A percentile compares a stretch with the other conserved stretches of the same genome.
phyloP scores from a whole-genome alignment of 768 basidiomycete genomes.

The Boletus rubescentipes region DNA sequence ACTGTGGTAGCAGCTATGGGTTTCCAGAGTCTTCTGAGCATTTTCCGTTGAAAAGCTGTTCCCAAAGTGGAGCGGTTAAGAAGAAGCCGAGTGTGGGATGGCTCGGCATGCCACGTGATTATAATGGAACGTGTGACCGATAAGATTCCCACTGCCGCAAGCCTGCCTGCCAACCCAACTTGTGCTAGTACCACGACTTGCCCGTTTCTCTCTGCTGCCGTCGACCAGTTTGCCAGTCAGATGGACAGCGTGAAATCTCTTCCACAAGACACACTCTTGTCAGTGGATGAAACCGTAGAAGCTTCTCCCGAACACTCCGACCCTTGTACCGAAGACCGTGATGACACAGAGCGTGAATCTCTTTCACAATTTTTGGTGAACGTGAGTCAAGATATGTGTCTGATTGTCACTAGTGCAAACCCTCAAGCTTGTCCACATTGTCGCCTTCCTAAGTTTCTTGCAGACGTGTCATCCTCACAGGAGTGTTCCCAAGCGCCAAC shows the following conservation, averaged over 20 bases:
- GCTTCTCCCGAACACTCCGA: not conserved
- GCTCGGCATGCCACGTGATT: slow-evolving; percentile 19
- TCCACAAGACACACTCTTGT: slow-evolving; percentile 6
- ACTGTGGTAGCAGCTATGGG: slow-evolving; percentile 57
- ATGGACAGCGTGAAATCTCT: slow-evolving; percentile 17
- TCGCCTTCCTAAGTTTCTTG: slow-evolving; percentile 22
- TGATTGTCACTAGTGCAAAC: slow-evolving; percentile 25
- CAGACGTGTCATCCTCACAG: slow-evolving; percentile 5
- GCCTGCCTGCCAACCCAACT: slow-evolving; percentile 12
- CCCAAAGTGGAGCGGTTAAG: not conserved
- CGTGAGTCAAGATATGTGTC: slow-evolving; percentile 38
- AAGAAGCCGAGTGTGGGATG: not conserved
- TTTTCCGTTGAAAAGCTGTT: slow-evolving; percentile 23
- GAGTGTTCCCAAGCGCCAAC: slow-evolving; percentile 20
- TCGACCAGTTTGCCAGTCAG: slow-evolving; percentile 2
- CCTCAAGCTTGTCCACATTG: slow-evolving; percentile 35
- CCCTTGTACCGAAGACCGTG: slow-evolving; percentile 1
- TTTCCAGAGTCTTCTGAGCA: slow-evolving; percentile 70
- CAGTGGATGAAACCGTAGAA: not conserved
- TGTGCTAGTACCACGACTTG: slow-evolving; percentile 29
- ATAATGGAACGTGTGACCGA: slow-evolving; percentile 12
- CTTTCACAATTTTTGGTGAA: slow-evolving; percentile 26
- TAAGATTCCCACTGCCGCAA: slow-evolving; percentile 27
- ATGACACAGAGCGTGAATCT: slow-evolving; percentile 20
- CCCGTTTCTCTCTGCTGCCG: slow-evolving; percentile 1